Evolutionary conservation across 202 grass and related monocot genomes (phyloP).

Genomic region (Elaeis oleifera): DNA sequence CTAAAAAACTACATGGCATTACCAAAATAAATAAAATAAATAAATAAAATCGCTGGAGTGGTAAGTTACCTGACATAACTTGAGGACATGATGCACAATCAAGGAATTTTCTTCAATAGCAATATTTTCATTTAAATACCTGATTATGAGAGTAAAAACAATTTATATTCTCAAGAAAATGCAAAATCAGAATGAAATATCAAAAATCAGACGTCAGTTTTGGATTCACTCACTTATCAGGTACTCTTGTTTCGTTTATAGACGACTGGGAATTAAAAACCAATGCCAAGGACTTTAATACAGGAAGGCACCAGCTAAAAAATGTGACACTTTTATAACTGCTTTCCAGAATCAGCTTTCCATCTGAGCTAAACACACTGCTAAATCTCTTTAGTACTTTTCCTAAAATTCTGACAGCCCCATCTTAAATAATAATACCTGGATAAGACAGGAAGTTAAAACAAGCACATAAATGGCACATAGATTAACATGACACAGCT

Average conservation of each 20-base stretch:
- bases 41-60: background rate
- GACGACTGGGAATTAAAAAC: constrained; percentile 45
- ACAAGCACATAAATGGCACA: constrained; percentile 18
- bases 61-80: constrained; percentile 61
- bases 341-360: constrained; percentile 31
- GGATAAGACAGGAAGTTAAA: constrained; percentile 19
- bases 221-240: constrained; percentile 41
- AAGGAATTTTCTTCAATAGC: constrained; percentile 46
- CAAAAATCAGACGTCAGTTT: constrained; percentile 11
- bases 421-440: constrained; percentile 78
- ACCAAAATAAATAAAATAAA: constrained; percentile 12
- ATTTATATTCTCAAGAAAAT: constrained; percentile 23
- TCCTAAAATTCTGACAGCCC: constrained; percentile 43
- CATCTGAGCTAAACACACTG: constrained; percentile 22
- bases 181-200: constrained; percentile 12
- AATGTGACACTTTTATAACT: constrained; percentile 30
- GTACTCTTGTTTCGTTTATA: constrained; percentile 25
- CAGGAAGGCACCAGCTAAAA: constrained; percentile 61
- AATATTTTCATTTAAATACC: constrained; percentile 39
- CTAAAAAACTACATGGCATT: background rate
- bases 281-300: constrained; percentile 60
- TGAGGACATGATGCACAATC: constrained; percentile 56
- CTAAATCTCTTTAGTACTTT: constrained; percentile 56
- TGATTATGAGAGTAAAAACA: constrained; percentile 31
- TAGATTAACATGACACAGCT: constrained; percentile 1